Conservation (phyloP, 148 eudicot species). For the Spergularia marina region DNA sequence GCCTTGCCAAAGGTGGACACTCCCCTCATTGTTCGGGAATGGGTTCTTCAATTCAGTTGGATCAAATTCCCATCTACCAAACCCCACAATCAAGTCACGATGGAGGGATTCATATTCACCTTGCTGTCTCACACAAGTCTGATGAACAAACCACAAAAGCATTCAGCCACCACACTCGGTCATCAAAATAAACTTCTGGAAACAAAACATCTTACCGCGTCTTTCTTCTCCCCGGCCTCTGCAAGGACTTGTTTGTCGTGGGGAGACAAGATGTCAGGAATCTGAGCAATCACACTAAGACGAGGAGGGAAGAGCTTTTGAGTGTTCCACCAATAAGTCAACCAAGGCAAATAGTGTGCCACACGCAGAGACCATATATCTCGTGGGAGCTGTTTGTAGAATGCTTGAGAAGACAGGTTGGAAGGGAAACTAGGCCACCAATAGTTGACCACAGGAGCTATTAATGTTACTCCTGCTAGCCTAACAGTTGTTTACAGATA, state of each 20-base stretch:
- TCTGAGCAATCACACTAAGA: slow-evolving; percentile 26
- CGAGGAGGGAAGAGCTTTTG: slow-evolving; percentile 52
- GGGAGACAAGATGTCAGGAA: slow-evolving; percentile 36
- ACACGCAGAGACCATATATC: slow-evolving; percentile 67
- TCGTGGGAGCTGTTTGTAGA: slow-evolving; percentile 34
- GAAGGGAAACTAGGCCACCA: slow-evolving; percentile 77
- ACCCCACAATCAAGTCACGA: slow-evolving; percentile 59
- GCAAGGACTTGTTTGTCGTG: slow-evolving; percentile 47
- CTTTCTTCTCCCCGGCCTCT: slow-evolving; percentile 9
- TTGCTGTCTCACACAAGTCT: slow-evolving; percentile 55
- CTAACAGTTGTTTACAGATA: slow-evolving; percentile 26
- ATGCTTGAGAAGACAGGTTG: slow-evolving; percentile 49
- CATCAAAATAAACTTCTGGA: neutral
- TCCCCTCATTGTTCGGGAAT: slow-evolving; percentile 47
- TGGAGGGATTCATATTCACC: slow-evolving; percentile 68
- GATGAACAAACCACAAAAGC: slow-evolving; percentile 6
- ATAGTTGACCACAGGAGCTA: slow-evolving; percentile 63
- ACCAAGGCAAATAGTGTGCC: slow-evolving; percentile 66
- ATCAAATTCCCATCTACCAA: slow-evolving; percentile 76
- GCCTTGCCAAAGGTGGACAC: slow-evolving; percentile 82
- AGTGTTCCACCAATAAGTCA: slow-evolving; percentile 80
- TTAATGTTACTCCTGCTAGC: slow-evolving; percentile 61
- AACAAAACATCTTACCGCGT: slow-evolving; percentile 18
- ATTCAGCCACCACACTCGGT: too few species aligned
- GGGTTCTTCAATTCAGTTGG: slow-evolving; percentile 62